Evolutionary conservation across 1,284 basidiomycete genomes (phyloP), one percentile per base, ranked within the genome.

Genomic region (Irpex sp.): DNA sequence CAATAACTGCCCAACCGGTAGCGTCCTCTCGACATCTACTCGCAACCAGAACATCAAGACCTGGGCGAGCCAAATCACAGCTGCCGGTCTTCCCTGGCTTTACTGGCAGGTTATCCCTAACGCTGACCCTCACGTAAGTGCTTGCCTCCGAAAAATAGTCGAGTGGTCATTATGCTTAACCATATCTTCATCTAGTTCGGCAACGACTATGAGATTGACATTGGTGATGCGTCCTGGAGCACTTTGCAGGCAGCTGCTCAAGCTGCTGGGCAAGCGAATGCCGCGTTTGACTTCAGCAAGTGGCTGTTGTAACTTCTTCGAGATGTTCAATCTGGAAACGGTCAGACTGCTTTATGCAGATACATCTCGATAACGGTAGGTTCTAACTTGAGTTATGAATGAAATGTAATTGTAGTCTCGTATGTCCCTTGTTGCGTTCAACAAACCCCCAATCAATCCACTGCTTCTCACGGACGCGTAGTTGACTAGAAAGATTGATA

Each of bases 31-130:
- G 28, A 61, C 64, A 3, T 58, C 55, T 36, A 68, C 67, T 18
- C 70, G 73, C 42, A 72, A 73, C 62, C 54, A 47, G 35, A 74
- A 74, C 64, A 72, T 77, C 58, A 52, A 69, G 61, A 64, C 60
- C 14, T 77, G 73, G 58, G 73, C 75, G 9, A 57, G 58, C 9
- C 69, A 70, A n/a, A 75, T 78, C 61, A 68, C 66, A 57, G 72
- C 64, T 14, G 72, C 74, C n/a, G 73, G 73, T 58, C 69, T 77
- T 6, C 68, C 75, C 2, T 77, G 73, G 73, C 58, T 76, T 10
- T 76, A 77, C 63, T 77, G 75, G 74, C 69, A 77, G 64, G 68
- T 75, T 42, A 68, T 76, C 59, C 74, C 72, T 42, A 75, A 76
- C 62, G 42, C 68, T 10, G 74, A 77, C 60, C 75, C 76, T 10